phyloP scores from a whole-genome alignment of 2,329 filamentous ascomycete species.

The Xylariales sp. region DNA sequence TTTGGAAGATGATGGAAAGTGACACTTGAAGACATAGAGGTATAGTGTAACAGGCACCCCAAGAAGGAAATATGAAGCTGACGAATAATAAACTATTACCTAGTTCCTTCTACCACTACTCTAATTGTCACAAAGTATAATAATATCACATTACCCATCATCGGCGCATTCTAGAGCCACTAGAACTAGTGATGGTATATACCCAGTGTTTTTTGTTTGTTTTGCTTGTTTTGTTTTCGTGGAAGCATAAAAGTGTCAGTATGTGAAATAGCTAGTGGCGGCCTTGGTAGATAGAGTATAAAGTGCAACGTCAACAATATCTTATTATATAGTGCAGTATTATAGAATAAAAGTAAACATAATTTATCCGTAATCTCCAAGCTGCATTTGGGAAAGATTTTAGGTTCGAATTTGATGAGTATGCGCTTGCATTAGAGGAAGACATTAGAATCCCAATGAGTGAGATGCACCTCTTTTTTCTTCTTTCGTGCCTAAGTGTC shows the following conservation, averaged over 20 bases:
- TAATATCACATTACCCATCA: neutral
- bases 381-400: neutral
- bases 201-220: neutral
- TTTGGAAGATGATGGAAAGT: too few relatives aligned
- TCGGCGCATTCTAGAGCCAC: neutral
- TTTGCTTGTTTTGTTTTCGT: neutral
- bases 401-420: neutral
- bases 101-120: too few relatives aligned
- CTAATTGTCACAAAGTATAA: neutral
- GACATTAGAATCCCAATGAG: neutral
- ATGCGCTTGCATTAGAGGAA: neutral
- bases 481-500: neutral
- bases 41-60: too few relatives aligned
- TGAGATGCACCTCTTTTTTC: neutral
- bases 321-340: neutral
- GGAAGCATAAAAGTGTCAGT: neutral
- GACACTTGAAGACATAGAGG: too few relatives aligned
- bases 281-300: neutral
- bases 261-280: neutral
- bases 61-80: too few relatives aligned
- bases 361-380: neutral
- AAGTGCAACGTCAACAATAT: neutral
- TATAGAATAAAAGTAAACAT: neutral
- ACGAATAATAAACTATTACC: too few relatives aligned
- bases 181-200: neutral